Conservation (phyloP, 2,329 filamentous ascomycete species). For the Hymenoscyphus occultus region DNA sequence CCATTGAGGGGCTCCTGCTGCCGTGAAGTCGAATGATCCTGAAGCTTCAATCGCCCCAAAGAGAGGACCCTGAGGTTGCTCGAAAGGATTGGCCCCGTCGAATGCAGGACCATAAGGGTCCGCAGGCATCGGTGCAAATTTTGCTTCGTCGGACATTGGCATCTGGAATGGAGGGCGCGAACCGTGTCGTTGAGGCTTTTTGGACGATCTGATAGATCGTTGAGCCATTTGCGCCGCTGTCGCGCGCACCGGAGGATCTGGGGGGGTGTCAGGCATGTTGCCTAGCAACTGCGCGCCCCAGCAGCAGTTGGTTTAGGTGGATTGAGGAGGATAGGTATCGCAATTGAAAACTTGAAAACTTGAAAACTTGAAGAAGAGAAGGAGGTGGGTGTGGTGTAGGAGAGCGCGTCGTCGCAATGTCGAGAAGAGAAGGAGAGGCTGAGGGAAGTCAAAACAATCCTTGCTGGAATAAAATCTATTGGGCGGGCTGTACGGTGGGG, state of each 20-base stretch:
- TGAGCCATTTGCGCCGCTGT: slow-evolving; percentile 36
- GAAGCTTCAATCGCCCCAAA: slow-evolving; percentile 32
- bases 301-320: background rate
- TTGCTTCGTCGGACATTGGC: background rate
- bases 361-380: background rate
- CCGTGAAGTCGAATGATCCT: slow-evolving; percentile 32
- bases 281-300: slow-evolving; percentile 1
- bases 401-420: slow-evolving; percentile 4
- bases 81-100: slow-evolving; percentile 9
- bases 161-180: background rate
- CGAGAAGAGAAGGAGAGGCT: slow-evolving; percentile 10
- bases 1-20: slow-evolving; percentile 14
- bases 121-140: background rate
- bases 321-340: background rate
- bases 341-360: background rate
- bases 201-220: slow-evolving; percentile 32
- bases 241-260: slow-evolving; percentile 24
- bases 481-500: too few relatives aligned
- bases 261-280: slow-evolving; percentile 24
- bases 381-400: background rate
- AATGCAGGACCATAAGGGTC: background rate
- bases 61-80: slow-evolving; percentile 9
- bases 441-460: slow-evolving; percentile 11
- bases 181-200: slow-evolving; percentile 17
- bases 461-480: background rate